phyloP scores from a whole-genome alignment of 2,329 filamentous ascomycete genomes.

The Penicillium rolfsii region DNA sequence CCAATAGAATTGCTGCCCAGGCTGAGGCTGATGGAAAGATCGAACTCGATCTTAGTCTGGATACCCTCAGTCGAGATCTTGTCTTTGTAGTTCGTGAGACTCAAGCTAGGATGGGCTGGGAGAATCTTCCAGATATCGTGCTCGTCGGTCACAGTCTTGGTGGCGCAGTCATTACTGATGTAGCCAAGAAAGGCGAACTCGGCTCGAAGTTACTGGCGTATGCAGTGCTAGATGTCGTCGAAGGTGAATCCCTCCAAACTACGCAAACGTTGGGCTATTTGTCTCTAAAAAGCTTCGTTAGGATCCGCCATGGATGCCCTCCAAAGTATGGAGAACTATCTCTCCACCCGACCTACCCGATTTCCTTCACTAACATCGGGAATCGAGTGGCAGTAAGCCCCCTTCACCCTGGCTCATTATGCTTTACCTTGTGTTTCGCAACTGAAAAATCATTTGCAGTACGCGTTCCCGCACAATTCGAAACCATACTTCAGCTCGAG shows the following conservation, averaged over 20 bases:
- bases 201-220: constrained; percentile 76
- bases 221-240: constrained; percentile 90
- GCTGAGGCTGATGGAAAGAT: constrained; percentile 37
- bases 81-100: constrained; percentile 70
- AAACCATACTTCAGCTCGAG: constrained; percentile 78
- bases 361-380: constrained; percentile 79
- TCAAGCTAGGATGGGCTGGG: constrained; percentile 71
- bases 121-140: constrained; percentile 71
- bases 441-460: constrained; percentile 32
- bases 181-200: constrained; percentile 70
- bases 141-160: constrained; percentile 92
- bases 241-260: constrained; percentile 54
- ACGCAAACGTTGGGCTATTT: neutral
- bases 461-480: constrained; percentile 84
- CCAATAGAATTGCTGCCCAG: constrained; percentile 20
- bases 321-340: constrained; percentile 89
- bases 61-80: constrained; percentile 74
- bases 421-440: neutral
- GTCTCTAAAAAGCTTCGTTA: constrained; percentile 20
- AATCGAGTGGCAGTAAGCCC: constrained; percentile 83
- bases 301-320: constrained; percentile 92
- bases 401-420: neutral
- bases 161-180: constrained; percentile 84
- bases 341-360: constrained; percentile 75
- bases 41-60: constrained; percentile 69